Evolutionary conservation across 2,329 filamentous ascomycete genomes (phyloP), one percentile per base, ranked within the genome.

Genomic region (Lomentospora prolificans): DNA sequence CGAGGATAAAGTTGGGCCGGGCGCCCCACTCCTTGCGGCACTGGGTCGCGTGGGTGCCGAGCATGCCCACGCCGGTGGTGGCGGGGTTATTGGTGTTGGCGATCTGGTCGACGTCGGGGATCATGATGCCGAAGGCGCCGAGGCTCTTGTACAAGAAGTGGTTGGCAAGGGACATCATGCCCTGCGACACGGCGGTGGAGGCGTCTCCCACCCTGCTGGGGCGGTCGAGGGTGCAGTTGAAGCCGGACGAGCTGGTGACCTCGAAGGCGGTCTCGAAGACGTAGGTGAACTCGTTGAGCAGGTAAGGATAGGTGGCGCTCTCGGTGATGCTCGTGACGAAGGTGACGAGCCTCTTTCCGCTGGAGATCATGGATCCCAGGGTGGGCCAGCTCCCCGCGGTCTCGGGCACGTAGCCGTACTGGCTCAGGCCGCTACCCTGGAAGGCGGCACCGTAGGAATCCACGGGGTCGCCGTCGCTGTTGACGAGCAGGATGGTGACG

Each of bases 251-350:
- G 7, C 74, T 72, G 3, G 77, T 79, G 54, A 87, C 81, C 52
- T 89, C 81, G 67, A 79, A 91, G 8, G 76, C 67, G 41, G 85
- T 91, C 69, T 92, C 88, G 70, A 89, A 92, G 57, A 90, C 71
- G 70, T 80, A 80, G 58, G 71, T 69, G 67, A 84, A 87, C 68
- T 87, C 79, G 66, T 79, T 70, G 59, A 87, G 73, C 8, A 88
- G 73, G 67, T 82, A 86, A 0, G 82, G 76, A 58, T 76, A 70
- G 6, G 67, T 61, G 9, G 69, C 39, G 50, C 70, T 66, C 59
- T 71, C 61, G 10, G 70, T 65, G 56, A 78, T 71, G 59, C 77
- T 78, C 14, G 86, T 83, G 58, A 90, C 74, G 61, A 90, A 90
- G 50, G 80, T 79, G 61, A 91, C 78, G 3, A 91, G 71, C 2